Evolutionary conservation across 345 rosid genomes (phyloP).

Genomic region (Draba incana): DNA sequence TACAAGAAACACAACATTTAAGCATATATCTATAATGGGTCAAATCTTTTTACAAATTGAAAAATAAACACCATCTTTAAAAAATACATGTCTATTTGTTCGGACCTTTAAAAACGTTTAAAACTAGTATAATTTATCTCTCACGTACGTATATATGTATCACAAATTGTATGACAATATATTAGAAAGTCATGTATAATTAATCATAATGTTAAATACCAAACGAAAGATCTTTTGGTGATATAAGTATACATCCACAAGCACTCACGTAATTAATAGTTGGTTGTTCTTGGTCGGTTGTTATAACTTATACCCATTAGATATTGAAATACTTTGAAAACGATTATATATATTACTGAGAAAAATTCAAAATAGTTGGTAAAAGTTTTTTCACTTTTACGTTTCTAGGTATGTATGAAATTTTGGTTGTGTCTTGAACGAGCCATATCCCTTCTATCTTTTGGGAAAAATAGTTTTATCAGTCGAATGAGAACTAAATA

Average conservation of each 20-base stretch:
- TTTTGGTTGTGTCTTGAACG: not conserved
- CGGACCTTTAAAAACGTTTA: not conserved
- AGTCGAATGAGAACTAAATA: not conserved
- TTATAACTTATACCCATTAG: constrained; percentile 38
- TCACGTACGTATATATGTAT: not conserved
- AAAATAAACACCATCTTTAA: not conserved
- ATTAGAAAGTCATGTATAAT: constrained; percentile 6
- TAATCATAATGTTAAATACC: not conserved
- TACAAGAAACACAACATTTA: not conserved
- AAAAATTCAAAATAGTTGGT: not conserved
- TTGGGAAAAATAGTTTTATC: not conserved
- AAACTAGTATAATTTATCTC: not conserved
- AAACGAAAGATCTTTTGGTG: constrained; percentile 28
- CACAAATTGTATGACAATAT: not conserved
- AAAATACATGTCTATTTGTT: not conserved
- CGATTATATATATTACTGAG: constrained; percentile 10
- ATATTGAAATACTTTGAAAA: constrained; percentile 27
- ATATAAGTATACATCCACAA: constrained; percentile 14
- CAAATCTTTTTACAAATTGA: not conserved
- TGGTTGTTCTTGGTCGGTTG: constrained; percentile 41
- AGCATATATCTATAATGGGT: not conserved
- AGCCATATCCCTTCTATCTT: not conserved
- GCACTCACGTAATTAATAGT: constrained; percentile 23
- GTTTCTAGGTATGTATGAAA: not conserved
- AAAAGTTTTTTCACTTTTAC: not conserved